These are phyloP conservation scores for Hypholoma fasciculare DNA, from an alignment of 768 basidiomycete species.

Conservation along the genomic window DNA sequence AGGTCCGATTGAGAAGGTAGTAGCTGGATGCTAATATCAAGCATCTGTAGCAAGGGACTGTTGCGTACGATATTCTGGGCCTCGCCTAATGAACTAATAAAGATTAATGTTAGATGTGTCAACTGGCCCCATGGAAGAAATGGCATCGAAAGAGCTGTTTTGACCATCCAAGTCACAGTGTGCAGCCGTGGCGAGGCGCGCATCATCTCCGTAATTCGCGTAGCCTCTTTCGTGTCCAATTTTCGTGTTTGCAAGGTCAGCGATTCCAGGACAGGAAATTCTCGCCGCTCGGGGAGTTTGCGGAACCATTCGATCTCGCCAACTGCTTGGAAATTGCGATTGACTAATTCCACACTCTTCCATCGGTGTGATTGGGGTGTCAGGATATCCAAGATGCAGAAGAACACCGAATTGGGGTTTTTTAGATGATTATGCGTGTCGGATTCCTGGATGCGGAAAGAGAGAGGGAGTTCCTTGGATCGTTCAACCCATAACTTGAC, in stretches of 20 bases:
- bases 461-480: constrained; percentile 22
- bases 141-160: constrained; percentile 11
- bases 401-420: constrained; percentile 12
- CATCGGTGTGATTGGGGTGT: constrained; percentile 25
- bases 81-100: constrained; percentile 19
- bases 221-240: constrained; percentile 14
- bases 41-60: neutral
- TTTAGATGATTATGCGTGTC: neutral
- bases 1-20: neutral
- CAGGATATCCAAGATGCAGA: constrained; percentile 22
- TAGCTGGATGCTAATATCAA: neutral
- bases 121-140: constrained; percentile 28
- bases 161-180: constrained; percentile 18
- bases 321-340: constrained; percentile 17
- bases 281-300: constrained; percentile 13
- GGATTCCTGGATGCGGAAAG: constrained; percentile 23
- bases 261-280: constrained; percentile 24
- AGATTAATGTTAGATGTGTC: constrained; percentile 21
- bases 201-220: constrained; percentile 19
- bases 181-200: constrained; percentile 24
- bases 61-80: constrained; percentile 2
- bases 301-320: constrained; percentile 5
- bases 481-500: constrained; percentile 24
- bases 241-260: constrained; percentile 24
- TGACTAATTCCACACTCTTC: constrained; percentile 22